Percentiles rank a stretch among this genome's conserved stretches.
phyloP scores from a whole-genome alignment of 78 protist genomes.

The Dictyostelium purpureum region DNA sequence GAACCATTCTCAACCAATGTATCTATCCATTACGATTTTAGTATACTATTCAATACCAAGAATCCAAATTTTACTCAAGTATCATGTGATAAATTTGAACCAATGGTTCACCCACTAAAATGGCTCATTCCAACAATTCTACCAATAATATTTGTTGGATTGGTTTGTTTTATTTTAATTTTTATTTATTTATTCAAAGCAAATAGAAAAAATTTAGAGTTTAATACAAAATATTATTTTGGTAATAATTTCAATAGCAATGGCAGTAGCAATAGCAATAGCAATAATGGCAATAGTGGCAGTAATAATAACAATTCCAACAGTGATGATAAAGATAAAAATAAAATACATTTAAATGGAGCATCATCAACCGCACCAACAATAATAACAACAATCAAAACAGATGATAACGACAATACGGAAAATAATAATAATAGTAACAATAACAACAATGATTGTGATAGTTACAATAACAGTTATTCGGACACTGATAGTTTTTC shows the following conservation, averaged over 20 bases:
- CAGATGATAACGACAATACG: too few relatives aligned
- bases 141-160: background rate
- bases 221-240: background rate
- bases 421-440: too few relatives aligned
- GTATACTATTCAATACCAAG: background rate
- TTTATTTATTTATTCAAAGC: background rate
- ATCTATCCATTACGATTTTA: background rate
- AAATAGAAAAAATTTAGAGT: background rate
- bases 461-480: too few relatives aligned
- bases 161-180: background rate
- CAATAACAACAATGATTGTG: too few relatives aligned
- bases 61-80: background rate
- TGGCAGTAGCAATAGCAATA: background rate
- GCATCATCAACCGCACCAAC: too few relatives aligned
- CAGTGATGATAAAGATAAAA: background rate
- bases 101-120: background rate
- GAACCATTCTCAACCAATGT: background rate
- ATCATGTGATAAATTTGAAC: background rate
- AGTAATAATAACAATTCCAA: background rate
- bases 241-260: background rate
- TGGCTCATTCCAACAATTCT: background rate
- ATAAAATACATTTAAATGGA: background rate
- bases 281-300: background rate
- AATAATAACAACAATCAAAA: too few relatives aligned
- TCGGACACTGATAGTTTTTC: too few relatives aligned